Base-by-base conservation (phyloP, 1,139 yeast species). In the Eremothecium gossypii region DNA sequence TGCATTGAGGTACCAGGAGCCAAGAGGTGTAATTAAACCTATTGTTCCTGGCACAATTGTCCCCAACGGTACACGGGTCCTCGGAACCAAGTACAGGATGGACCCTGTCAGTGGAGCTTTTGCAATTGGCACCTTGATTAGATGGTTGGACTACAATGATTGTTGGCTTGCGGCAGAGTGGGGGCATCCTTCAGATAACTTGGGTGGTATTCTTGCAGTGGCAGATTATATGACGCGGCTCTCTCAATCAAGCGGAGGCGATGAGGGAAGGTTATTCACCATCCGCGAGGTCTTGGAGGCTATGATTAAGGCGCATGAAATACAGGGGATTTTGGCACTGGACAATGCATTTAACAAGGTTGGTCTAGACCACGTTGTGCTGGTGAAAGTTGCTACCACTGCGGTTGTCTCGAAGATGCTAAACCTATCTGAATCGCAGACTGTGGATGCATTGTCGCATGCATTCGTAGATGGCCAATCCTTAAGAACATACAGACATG, bases 141-240 rank as follows among this genome's bases (percentile, higher is more conserved):
- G 81, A 46, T 75, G 80, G 80, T 61, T 75, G 45, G 81, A 75
- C 49, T 75, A 68, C 62, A 75, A 75, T 49, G 80, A 75, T 57
- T 74, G 79, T 58, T 76, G 79, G 80, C 60, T 76, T 35, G 81
- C 81, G 41, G 79, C 79, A 27, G 81, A 75, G 55, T 75, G 81
- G 80, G 81, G 81, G 6, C 80, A 75, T 56, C 80, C 80, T 26
- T 71, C 77, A 14, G 81, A 75, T 55, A 75, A 75, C 56, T 51
- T 75, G 45, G 80, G 79, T 39, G 77, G 77, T 39, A 74, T 75
- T 45, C 58, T 75, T 23, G 77, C 80, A 1, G 76, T 76, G 30
- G 74, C 79, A 17, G 80, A 75, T 55, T 69, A 74, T 65, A 64
- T 72, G 48, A 71, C 77, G 39, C 66, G 79, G 48, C 56, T 66